These are phyloP conservation scores for Ormosia semicastrata DNA, from an alignment of 306 rosid species.

Conservation along the genomic window DNA sequence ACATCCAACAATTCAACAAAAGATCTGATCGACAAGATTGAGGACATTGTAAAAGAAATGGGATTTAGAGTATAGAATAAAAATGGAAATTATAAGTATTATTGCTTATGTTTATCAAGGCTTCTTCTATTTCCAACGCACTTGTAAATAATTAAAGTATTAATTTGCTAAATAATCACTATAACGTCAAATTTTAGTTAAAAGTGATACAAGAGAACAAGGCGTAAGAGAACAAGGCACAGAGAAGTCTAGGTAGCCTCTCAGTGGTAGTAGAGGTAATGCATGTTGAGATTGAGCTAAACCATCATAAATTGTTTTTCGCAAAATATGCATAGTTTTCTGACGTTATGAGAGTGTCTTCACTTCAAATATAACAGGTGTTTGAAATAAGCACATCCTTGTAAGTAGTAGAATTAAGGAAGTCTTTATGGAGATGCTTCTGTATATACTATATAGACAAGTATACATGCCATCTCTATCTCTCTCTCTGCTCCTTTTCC, in stretches of 20 bases:
- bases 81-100: slow-evolving; percentile 66
- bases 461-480: slow-evolving; percentile 29
- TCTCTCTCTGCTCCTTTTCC: not conserved
- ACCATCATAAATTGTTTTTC: not conserved
- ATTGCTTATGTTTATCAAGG: not conserved
- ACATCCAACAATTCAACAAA: slow-evolving; percentile 75
- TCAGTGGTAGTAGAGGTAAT: slow-evolving; percentile 76
- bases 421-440: slow-evolving; percentile 71
- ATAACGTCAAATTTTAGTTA: slow-evolving; percentile 52
- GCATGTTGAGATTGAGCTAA: not conserved
- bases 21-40: slow-evolving; percentile 68
- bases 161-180: not conserved
- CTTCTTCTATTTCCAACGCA: not conserved
- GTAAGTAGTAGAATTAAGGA: slow-evolving; percentile 68
- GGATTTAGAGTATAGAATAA: slow-evolving; percentile 75
- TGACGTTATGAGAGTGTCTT: slow-evolving; percentile 6
- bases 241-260: slow-evolving; percentile 46
- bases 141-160: not conserved
- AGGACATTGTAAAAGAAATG: slow-evolving; percentile 68
- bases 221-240: slow-evolving; percentile 11
- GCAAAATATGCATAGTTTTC: not conserved
- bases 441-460: slow-evolving; percentile 50
- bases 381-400: slow-evolving; percentile 72
- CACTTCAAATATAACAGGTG: slow-evolving; percentile 46
- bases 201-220: slow-evolving; percentile 58